Evolutionary conservation across 1,139 yeast species (phyloP), one percentile per base, ranked within the genome.

Genomic region (Lodderomyces margitis): DNA sequence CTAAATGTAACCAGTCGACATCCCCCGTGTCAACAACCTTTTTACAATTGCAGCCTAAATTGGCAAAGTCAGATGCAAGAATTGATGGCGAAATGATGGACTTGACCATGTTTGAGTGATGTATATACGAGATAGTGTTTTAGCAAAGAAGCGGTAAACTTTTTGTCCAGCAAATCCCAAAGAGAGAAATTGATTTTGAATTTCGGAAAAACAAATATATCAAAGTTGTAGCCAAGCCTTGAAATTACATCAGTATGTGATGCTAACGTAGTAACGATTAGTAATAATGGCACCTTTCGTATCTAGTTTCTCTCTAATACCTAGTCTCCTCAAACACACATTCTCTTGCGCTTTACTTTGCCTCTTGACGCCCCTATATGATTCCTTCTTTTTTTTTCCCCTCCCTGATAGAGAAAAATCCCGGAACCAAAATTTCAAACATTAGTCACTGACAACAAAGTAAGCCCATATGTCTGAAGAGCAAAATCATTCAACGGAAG

Each of bases 1-100:
- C 99, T 43, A 92, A 81, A 64, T 92, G 99, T 49, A 94, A 80
- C 99, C 99, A 92, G 55, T 92, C 95, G 28, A 96, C 95, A 30
- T 71, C 71, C 6, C 70, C 70, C 38, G 83, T 74, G 48, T 81
- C 79, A 53, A 87, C 81, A 67, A 91, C 85, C 45, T 77, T 74
- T 59, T 84, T 86, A 64, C 97, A 88, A 50, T 89, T 92, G 52
- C 88, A 80, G 39, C 95, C 97, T 50, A 91, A 70, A 55, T 87
- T 78, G 55, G 96, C 84, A 59, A 91, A 92, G 60, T 92, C 96
- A 39, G 95, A 85, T n/a, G 98, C 95, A 46, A 92, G 77, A 47
- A 92, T 86, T 30, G 97, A 88, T 28, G 98, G 98, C n/a, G 98
- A 97, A 55, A 92, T 80, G 56, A 88, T 83, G 41, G 96, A 74